A percentile compares a stretch with the other conserved stretches of the same genome.
Conservation (phyloP, 2,329 filamentous ascomycete genomes). For the Colletotrichum kahawae region DNA sequence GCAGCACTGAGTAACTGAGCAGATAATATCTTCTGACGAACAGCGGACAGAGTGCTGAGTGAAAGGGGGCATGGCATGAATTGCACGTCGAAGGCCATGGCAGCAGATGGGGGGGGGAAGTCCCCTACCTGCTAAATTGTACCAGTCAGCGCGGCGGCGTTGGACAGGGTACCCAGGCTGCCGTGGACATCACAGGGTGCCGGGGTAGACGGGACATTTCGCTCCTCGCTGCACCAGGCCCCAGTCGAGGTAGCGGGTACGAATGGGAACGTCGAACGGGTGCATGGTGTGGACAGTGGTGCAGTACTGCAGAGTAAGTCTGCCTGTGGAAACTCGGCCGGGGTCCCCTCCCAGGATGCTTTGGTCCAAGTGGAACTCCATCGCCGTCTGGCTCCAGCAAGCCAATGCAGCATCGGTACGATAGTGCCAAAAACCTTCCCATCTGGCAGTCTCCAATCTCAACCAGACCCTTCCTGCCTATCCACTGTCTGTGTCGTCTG, state of each 20-base stretch:
- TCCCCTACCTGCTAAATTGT: not conserved
- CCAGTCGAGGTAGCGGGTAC: not conserved
- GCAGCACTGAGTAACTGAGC: not conserved
- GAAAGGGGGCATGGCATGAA: not conserved
- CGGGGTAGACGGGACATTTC: not conserved
- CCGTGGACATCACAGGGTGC: conserved; percentile 1
- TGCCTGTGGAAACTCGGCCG: not conserved
- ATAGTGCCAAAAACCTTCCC: conserved; percentile 20
- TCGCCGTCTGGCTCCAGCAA: conserved; percentile 17
- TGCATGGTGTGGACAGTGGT: not conserved
- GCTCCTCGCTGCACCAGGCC: not conserved
- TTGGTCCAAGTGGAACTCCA: conserved; percentile 13
- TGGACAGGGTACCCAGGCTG: not conserved
- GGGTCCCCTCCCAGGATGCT: not conserved
- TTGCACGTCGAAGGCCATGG: not conserved
- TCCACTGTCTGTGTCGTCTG: not conserved
- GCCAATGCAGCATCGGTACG: conserved; percentile 22
- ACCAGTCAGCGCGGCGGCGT: conserved; percentile 2
- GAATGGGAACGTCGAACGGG: not conserved
- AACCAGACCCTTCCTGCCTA: not conserved
- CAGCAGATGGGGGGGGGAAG: not conserved
- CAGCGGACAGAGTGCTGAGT: not conserved
- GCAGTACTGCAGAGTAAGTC: not conserved
- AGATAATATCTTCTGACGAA: not conserved
- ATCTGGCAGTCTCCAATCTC: conserved; percentile 23